Conservation (phyloP, 352 stramenopile species). For the Globisporangium paddicum region DNA sequence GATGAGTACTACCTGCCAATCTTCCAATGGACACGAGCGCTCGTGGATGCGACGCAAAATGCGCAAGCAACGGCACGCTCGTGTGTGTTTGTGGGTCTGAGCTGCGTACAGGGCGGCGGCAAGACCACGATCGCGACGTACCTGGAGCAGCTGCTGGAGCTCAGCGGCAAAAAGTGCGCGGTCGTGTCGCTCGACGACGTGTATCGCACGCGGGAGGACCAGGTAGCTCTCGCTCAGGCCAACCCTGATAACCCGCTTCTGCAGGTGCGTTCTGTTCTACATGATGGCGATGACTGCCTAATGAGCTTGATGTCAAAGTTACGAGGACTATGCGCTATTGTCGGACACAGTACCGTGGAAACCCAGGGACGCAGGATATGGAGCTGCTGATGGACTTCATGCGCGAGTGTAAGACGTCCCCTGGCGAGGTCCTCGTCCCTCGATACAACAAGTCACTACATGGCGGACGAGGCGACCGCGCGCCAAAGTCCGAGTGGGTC, state of each 20-base stretch:
- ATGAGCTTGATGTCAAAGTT: neutral
- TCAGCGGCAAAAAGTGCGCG: conserved; percentile 56
- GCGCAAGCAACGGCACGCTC: conserved; percentile 1
- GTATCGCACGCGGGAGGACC: conserved; percentile 64
- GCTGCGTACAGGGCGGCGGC: conserved; percentile 78
- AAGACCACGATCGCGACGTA: conserved; percentile 82
- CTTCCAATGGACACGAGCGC: conserved; percentile 61
- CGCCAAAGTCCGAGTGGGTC: conserved; percentile 49
- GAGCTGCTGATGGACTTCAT: conserved; percentile 59
- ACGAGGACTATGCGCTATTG: neutral
- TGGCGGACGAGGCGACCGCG: conserved; percentile 66
- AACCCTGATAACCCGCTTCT: conserved; percentile 71
- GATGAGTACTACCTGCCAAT: conserved; percentile 77
- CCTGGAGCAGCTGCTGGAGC: conserved; percentile 52
- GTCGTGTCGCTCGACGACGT: conserved; percentile 83
- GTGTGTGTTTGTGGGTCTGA: conserved; percentile 74
- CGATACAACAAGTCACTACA: conserved; percentile 81
- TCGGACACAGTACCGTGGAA: conserved; percentile 58
- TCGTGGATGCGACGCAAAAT: conserved; percentile 32
- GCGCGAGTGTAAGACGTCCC: conserved; percentile 43
- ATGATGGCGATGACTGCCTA: neutral
- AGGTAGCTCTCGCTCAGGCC: conserved; percentile 51
- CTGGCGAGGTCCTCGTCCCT: conserved; percentile 43
- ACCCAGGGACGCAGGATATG: conserved; percentile 79
- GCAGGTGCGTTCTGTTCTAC: conserved; percentile 30